Evolutionary conservation across 192 early-diverging fungal species (phyloP), one percentile per base, ranked within the genome.

Genomic region (Kappamyces sp.): DNA sequence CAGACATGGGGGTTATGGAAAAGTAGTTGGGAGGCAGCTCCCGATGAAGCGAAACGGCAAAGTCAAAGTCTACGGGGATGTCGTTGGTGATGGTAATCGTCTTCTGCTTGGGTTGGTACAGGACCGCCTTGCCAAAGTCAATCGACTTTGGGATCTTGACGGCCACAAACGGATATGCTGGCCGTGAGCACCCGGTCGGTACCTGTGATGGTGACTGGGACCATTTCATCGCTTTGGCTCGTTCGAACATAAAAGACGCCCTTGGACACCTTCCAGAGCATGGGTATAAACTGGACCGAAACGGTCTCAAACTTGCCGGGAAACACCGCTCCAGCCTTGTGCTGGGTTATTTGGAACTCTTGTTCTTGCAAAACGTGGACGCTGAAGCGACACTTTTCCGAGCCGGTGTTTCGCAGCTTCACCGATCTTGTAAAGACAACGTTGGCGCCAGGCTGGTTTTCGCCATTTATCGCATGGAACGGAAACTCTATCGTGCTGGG

Each of bases 21-120:
- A 57, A 57, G 33, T 57, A 57, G 32, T 57, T 57, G 31, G 55
- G 55, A 10, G 55, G 55, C 13, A 57, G 33, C 38, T 57, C 55
- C 33, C 47, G 32, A 2, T 57, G 32, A 32, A 40, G 31, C n/a
- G 38, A 7, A 5, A 57, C 47, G 32, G 33, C 9, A n/a, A 35
- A 57, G 41, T 57, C 55, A 41, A 57, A 57, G 47, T 57, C 55
- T 10, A 57, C 36, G 1, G 55, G 38, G 5, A 57, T 23, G 38
- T 57, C 55, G n/a, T 57, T 57, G 38, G 47, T 44, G 41, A 57
- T 42, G 10, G 55, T 44, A 10, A 57, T 57, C 13, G 6, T 57
- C 47, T 40, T 57, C 7, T 33, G 15, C 23, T 57, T n/a, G 23
- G 55, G 55, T 40, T 57, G 41, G 34, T 57, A 57, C 4, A 57